Percentiles rank a stretch among this genome's conserved stretches.
phyloP scores from a whole-genome alignment of 1,284 basidiomycete species.

The Mixia osmundae region DNA sequence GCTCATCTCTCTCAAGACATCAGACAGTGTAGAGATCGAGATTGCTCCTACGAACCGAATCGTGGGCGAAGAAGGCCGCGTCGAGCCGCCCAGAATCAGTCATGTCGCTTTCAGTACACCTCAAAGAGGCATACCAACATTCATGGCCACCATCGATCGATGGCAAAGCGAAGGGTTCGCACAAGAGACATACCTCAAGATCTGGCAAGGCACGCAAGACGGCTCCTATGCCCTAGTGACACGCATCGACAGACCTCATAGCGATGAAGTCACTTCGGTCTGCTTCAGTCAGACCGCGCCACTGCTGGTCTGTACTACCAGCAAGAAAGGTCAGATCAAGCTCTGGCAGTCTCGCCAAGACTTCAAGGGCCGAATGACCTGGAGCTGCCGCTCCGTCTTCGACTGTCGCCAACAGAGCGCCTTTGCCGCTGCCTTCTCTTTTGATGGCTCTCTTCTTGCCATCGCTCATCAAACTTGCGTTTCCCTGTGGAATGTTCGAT shows the following conservation, averaged over 20 bases:
- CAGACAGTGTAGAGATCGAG: conserved; percentile 65
- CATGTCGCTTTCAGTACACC: conserved; percentile 36
- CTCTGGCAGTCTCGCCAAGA: conserved; percentile 21
- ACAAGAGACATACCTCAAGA: conserved; percentile 56
- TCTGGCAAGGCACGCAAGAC: conserved; percentile 58
- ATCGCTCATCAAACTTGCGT: conserved; percentile 44
- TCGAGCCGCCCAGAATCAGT: conserved; percentile 58
- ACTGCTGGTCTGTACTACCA: conserved; percentile 25
- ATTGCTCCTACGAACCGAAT: conserved; percentile 82
- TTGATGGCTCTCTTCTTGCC: conserved; percentile 64
- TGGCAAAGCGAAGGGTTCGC: conserved; percentile 36
- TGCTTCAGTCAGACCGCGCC: conserved; percentile 30
- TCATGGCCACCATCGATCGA: conserved; percentile 81
- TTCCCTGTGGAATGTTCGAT: conserved; percentile 48
- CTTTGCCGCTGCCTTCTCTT: conserved; percentile 46
- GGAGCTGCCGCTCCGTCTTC: conserved; percentile 33
- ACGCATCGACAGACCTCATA: conserved; percentile 73
- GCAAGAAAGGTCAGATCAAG: conserved; percentile 24
- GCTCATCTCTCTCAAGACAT: conserved; percentile 52
- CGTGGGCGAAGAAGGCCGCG: conserved; percentile 51
- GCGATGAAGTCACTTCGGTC: conserved; percentile 39
- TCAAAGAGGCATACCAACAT: conserved; percentile 20
- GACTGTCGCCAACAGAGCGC: conserved; percentile 44
- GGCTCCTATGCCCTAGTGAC: conserved; percentile 38
- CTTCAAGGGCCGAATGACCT: conserved; percentile 9